Conservation (phyloP, 2,329 filamentous ascomycete genomes). For the Hymenotorrendiella dingleyae region DNA sequence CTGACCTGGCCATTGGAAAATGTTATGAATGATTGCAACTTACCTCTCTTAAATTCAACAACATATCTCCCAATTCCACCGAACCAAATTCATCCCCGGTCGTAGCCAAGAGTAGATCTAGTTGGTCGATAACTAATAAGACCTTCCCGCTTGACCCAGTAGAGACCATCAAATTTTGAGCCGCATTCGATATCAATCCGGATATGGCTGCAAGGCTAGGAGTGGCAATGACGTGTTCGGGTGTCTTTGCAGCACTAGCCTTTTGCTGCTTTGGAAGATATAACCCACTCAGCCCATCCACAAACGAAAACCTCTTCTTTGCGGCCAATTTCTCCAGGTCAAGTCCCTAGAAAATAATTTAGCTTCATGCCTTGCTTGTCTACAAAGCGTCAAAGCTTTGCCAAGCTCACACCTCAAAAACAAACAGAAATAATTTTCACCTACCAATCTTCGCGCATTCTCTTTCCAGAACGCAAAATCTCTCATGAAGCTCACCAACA, state of each 20-base stretch:
- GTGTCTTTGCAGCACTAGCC: neutral
- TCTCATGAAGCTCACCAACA: conserved; percentile 79
- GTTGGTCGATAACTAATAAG: conserved; percentile 60
- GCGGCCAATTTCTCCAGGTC: conserved; percentile 58
- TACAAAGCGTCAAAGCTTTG: neutral
- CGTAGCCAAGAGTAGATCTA: conserved; percentile 59
- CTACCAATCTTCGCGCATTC: conserved; percentile 61
- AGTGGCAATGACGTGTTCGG: conserved; percentile 13
- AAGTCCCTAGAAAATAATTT: conserved; percentile 48
- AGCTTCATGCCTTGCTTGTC: conserved; percentile 2
- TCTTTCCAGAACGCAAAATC: conserved; percentile 74
- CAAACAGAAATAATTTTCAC: conserved; percentile 20
- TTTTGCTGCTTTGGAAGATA: conserved; percentile 16
- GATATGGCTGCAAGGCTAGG: conserved; percentile 15
- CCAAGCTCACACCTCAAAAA: neutral
- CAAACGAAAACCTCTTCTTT: conserved; percentile 59
- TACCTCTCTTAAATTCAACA: conserved; percentile 60
- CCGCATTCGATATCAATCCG: conserved; percentile 16
- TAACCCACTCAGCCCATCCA: conserved; percentile 54
- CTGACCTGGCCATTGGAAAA: no score
- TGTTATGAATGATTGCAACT: conserved; percentile 24
- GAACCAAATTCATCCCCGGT: conserved; percentile 40
- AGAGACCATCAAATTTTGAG: conserved; percentile 13
- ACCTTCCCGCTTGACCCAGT: conserved; percentile 31
- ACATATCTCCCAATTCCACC: conserved; percentile 46